Percentiles rank a stretch among this genome's conserved stretches.
These are phyloP conservation scores for Paxillus involutus DNA, from an alignment of 768 basidiomycete genomes.

Conservation along the genomic window DNA sequence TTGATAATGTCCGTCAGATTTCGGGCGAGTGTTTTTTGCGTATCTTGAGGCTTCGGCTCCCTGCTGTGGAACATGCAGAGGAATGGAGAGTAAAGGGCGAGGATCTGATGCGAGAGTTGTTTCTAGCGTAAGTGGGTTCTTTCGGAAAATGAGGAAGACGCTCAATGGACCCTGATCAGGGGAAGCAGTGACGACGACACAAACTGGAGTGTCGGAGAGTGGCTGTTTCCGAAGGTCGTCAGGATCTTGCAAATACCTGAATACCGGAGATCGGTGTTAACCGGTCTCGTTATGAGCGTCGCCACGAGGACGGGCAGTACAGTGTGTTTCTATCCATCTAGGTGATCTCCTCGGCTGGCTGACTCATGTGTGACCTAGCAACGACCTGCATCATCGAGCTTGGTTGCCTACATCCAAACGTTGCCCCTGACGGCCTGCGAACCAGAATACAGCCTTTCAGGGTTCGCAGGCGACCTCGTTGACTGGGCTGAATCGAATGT, in stretches of 20 bases:
- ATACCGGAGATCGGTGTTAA: conserved; percentile 63
- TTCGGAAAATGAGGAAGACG: background rate
- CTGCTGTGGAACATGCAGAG: conserved; percentile 37
- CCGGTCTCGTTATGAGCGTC: conserved; percentile 75
- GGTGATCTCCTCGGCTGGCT: conserved; percentile 9
- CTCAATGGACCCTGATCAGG: conserved; percentile 22
- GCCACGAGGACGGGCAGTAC: conserved; percentile 85
- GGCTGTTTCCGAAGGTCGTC: conserved; percentile 75
- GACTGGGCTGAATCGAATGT: conserved; percentile 52
- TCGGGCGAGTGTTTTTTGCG: conserved; percentile 63
- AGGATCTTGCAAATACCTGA: conserved; percentile 58
- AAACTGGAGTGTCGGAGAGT: conserved; percentile 70
- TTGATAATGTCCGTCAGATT: conserved; percentile 86
- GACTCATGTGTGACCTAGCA: conserved; percentile 46
- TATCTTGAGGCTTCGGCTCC: conserved; percentile 49
- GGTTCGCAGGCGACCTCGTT: conserved; percentile 60
- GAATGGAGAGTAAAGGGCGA: conserved; percentile 55
- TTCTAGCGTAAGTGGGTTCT: conserved; percentile 43
- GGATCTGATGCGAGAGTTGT: conserved; percentile 50
- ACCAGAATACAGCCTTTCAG: conserved; percentile 45
- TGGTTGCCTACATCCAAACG: conserved; percentile 55
- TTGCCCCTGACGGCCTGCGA: conserved; percentile 43
- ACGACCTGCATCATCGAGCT: conserved; percentile 60
- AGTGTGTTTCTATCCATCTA: conserved; percentile 46
- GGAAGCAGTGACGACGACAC: conserved; percentile 29